Evolutionary conservation across 2,329 filamentous ascomycete species (phyloP).

Genomic region (Leptographium wingfieldii): DNA sequence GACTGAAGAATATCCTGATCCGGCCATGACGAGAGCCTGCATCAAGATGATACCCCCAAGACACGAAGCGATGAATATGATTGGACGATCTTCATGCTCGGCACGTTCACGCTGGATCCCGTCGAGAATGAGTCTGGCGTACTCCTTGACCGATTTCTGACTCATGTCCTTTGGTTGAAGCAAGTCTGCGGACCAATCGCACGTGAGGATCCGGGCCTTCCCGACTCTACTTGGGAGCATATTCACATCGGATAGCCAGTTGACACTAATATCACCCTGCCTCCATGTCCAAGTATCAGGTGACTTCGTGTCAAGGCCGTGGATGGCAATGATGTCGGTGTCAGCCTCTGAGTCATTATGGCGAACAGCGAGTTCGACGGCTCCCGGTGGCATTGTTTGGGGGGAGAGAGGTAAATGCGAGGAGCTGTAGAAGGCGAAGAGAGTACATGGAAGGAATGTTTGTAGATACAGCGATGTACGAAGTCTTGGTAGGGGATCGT

Average conservation of each 20-base stretch:
- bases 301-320: slow-evolving; percentile 19
- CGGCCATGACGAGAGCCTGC: slow-evolving; percentile 16
- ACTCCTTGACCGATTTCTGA: slow-evolving; percentile 12
- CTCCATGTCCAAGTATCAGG: slow-evolving; percentile 16
- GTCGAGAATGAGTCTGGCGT: slow-evolving; percentile 14
- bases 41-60: slow-evolving; percentile 20
- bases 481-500: too few relatives aligned
- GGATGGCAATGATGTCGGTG: slow-evolving; percentile 13
- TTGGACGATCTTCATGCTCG: slow-evolving; percentile 10
- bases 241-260: slow-evolving; percentile 15
- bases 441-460: too few relatives aligned
- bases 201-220: slow-evolving; percentile 17
- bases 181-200: slow-evolving; percentile 18
- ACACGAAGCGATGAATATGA: slow-evolving; percentile 22
- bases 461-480: too few relatives aligned
- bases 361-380: neutral
- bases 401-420: too few relatives aligned
- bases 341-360: neutral
- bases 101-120: slow-evolving; percentile 9
- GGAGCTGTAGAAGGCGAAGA: too few relatives aligned
- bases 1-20: slow-evolving; percentile 3
- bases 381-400: neutral
- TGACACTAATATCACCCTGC: slow-evolving; percentile 5
- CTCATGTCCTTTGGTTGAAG: slow-evolving; percentile 9
- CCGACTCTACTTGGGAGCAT: slow-evolving; percentile 15